Percentiles rank a stretch among this genome's conserved stretches.
Conservation (phyloP, 2,329 filamentous ascomycete species). For the Macrophomina tecta region DNA sequence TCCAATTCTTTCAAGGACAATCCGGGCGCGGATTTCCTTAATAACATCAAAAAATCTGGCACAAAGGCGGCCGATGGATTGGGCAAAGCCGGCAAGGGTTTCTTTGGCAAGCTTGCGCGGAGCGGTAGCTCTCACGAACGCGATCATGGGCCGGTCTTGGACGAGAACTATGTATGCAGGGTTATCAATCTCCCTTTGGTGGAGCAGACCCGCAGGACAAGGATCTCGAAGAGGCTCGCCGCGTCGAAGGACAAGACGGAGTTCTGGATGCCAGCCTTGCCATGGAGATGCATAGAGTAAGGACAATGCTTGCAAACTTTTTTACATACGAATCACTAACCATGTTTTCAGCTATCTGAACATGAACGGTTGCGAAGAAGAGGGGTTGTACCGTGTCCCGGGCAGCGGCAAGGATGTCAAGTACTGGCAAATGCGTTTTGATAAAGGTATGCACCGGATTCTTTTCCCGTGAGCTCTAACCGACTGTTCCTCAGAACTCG, state of each 20-base stretch:
- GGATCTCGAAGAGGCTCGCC: constrained; percentile 88
- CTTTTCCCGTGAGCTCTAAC: background rate
- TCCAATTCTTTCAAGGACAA: constrained; percentile 65
- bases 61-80: constrained; percentile 74
- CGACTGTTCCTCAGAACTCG: constrained; percentile 64
- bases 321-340: constrained; percentile 15
- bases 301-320: constrained; percentile 35
- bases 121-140: constrained; percentile 74
- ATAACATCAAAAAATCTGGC: constrained; percentile 73
- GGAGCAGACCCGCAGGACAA: constrained; percentile 86
- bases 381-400: constrained; percentile 90
- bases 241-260: constrained; percentile 93
- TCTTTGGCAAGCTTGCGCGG: constrained; percentile 79
- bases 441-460: constrained; percentile 66
- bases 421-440: constrained; percentile 91
- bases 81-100: constrained; percentile 74
- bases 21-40: constrained; percentile 69
- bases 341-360: constrained; percentile 72
- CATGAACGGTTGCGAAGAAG: constrained; percentile 90
- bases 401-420: constrained; percentile 90
- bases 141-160: constrained; percentile 63
- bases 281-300: constrained; percentile 91
- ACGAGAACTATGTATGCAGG: constrained; percentile 82
- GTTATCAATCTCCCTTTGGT: constrained; percentile 86
- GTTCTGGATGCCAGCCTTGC: constrained; percentile 97